A percentile compares a stretch with the other conserved stretches of the same genome.
phyloP scores from a whole-genome alignment of 1,284 basidiomycete genomes.

The Malassezia dermatis region DNA sequence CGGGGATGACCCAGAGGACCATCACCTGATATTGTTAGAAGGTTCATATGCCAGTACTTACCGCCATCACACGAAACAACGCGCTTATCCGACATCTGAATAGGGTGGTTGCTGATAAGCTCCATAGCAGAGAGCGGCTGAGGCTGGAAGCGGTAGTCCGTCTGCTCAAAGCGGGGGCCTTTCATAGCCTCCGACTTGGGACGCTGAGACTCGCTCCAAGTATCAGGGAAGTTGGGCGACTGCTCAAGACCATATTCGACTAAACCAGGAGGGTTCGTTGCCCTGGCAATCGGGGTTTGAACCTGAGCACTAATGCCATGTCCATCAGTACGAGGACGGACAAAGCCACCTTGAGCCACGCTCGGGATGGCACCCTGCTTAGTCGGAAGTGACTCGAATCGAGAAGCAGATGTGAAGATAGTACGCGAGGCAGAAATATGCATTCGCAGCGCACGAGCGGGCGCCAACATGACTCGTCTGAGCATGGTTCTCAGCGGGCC shows the following conservation, averaged over 20 bases:
- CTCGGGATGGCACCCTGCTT: background rate
- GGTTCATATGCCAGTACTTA: background rate
- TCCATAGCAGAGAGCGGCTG: slow-evolving; percentile 78
- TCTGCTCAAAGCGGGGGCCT: slow-evolving; percentile 82
- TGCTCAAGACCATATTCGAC: slow-evolving; percentile 17
- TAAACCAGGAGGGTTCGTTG: slow-evolving; percentile 21
- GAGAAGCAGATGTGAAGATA: background rate
- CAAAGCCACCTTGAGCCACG: slow-evolving; percentile 6
- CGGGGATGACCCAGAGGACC: slow-evolving; percentile 90
- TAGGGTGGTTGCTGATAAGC: slow-evolving; percentile 71
- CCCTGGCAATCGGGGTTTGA: slow-evolving; percentile 17
- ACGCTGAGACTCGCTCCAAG: slow-evolving; percentile 26
- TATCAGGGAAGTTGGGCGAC: slow-evolving; percentile 23
- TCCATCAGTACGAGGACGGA: slow-evolving; percentile 8
- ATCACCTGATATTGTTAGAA: slow-evolving; percentile 57
- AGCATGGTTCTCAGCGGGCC: slow-evolving; percentile 9
- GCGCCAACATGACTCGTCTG: slow-evolving; percentile 6
- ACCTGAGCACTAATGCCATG: background rate
- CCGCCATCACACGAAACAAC: slow-evolving; percentile 77
- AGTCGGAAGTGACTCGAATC: background rate
- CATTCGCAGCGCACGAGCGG: background rate
- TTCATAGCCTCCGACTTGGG: slow-evolving; percentile 55
- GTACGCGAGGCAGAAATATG: background rate
- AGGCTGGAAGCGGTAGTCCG: slow-evolving; percentile 70
- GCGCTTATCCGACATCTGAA: slow-evolving; percentile 65